These are phyloP conservation scores for Artemisia annua DNA, from an alignment of 129 eudicot genomes.

Conservation along the genomic window DNA sequence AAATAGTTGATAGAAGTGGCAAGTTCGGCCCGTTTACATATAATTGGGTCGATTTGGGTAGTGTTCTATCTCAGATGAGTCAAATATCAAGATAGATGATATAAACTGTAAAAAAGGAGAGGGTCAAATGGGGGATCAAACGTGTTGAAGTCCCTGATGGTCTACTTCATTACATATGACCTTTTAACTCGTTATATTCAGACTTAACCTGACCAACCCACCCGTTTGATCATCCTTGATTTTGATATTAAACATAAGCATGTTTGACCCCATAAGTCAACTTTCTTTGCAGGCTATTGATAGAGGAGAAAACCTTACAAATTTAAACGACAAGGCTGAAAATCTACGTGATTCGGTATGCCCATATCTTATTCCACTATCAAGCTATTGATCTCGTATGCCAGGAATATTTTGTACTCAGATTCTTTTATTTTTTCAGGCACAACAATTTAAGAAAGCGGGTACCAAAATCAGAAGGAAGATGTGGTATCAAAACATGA, in stretches of 20 bases:
- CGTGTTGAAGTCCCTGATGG: no score
- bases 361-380: constrained; percentile 11
- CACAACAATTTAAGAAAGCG: constrained; percentile 56
- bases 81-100: no score
- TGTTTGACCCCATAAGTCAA: constrained; percentile 24
- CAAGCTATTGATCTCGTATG: neutral
- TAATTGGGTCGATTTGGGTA: no score
- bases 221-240: no score
- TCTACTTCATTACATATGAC: no score
- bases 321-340: constrained; percentile 63
- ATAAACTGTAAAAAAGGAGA: no score
- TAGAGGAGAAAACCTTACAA: constrained; percentile 68
- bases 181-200: no score
- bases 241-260: constrained; percentile 7
- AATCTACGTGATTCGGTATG: constrained; percentile 69
- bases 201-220: no score
- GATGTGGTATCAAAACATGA: constrained; percentile 94
- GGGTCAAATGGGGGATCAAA: no score
- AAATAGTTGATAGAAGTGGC: no score
- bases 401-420: neutral
- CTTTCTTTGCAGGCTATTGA: constrained; percentile 60
- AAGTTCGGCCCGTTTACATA: no score
- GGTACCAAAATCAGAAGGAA: constrained; percentile 71
- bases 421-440: constrained; percentile 32
- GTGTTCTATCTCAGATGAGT: no score